phyloP scores from a whole-genome alignment of 2,329 filamentous ascomycete species.

The Aspergillus sp. region DNA sequence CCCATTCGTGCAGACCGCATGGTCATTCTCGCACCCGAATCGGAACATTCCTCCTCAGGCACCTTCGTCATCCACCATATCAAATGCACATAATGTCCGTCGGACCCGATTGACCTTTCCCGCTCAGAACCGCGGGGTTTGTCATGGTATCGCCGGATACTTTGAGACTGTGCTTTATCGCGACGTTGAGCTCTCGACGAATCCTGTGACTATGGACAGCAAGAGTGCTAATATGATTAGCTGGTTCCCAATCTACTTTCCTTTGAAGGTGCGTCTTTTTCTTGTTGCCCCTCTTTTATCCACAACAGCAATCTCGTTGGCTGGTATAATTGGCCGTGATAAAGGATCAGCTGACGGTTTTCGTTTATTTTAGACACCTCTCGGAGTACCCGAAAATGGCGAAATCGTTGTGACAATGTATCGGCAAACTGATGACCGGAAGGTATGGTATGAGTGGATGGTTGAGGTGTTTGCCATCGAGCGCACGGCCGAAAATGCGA shows the following conservation, averaged over 20 bases:
- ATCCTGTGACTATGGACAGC: slow-evolving; percentile 80
- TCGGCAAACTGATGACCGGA: slow-evolving; percentile 88
- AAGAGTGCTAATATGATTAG: slow-evolving; percentile 99
- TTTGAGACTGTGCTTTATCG: slow-evolving; percentile 93
- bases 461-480: slow-evolving; percentile 66
- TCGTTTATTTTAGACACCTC: slow-evolving; percentile 56
- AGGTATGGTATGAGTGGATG: slow-evolving; percentile 98
- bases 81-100: slow-evolving; percentile 88
- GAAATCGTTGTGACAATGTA: slow-evolving; percentile 92
- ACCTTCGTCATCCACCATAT: slow-evolving; percentile 44
- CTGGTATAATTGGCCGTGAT: not conserved
- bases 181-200: slow-evolving; percentile 80
- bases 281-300: not conserved
- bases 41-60: slow-evolving; percentile 29
- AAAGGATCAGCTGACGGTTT: not conserved
- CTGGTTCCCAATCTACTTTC: slow-evolving; percentile 99
- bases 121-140: slow-evolving; percentile 69
- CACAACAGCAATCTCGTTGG: no score
- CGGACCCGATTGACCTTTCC: slow-evolving; percentile 72
- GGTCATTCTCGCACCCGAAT: slow-evolving; percentile 41
- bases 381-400: slow-evolving; percentile 76
- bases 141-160: slow-evolving; percentile 87
- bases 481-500: slow-evolving; percentile 10
- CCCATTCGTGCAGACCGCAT: slow-evolving; percentile 37
- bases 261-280: slow-evolving; percentile 64